These are phyloP conservation scores for Fusarium sp. DNA, from an alignment of 2,329 filamentous ascomycete species.

Conservation along the genomic window DNA sequence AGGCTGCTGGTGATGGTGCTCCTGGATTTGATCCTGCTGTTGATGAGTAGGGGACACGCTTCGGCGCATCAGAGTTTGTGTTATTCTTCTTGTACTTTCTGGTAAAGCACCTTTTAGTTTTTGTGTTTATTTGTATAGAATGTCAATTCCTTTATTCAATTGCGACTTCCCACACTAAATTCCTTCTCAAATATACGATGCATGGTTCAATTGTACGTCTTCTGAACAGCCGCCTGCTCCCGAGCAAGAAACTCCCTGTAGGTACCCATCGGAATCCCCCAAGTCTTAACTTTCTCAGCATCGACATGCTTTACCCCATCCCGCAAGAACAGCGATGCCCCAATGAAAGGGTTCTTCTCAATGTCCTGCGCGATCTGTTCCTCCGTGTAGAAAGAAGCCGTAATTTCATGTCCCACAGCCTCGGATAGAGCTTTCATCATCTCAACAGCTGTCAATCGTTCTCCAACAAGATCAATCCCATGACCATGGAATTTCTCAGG, in stretches of 20 bases:
- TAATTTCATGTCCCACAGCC: background rate
- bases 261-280: background rate
- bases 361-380: background rate
- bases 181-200: accelerated
- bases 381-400: background rate
- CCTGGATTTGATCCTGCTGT: conserved; percentile 22
- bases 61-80: no score
- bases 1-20: conserved; percentile 22
- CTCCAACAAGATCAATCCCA: background rate
- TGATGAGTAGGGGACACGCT: background rate
- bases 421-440: background rate
- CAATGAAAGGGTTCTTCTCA: accelerated
- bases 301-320: background rate
- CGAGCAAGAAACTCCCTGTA: background rate
- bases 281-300: background rate
- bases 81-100: background rate
- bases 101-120: background rate
- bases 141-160: no score
- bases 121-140: background rate
- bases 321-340: background rate
- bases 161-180: no score
- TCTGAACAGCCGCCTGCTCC: background rate
- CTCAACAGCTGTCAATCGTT: background rate
- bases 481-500: accelerated
- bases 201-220: background rate